Conservation (phyloP, 1,284 basidiomycete species). For the Sporisorium exsertum region DNA sequence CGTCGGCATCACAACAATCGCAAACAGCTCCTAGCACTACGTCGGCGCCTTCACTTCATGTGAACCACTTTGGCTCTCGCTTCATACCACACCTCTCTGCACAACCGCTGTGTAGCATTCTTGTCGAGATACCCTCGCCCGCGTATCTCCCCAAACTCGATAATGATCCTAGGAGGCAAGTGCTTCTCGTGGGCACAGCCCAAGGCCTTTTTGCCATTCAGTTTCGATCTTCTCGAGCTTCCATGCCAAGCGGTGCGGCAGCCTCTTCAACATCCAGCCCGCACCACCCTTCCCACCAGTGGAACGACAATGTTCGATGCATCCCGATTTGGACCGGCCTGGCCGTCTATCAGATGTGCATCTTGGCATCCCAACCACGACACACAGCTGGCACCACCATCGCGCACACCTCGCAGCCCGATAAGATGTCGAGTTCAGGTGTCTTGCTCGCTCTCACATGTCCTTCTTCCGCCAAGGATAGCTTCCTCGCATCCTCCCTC, state of each 20-base stretch:
- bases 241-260: background rate
- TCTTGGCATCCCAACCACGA: slow-evolving; percentile 36
- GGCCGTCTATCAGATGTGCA: slow-evolving; percentile 55
- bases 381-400: background rate
- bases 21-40: background rate
- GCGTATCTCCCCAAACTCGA: background rate
- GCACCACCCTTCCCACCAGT: slow-evolving; percentile 7
- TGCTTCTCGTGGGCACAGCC: slow-evolving; percentile 42
- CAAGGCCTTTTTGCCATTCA: slow-evolving; percentile 52
- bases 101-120: slow-evolving; percentile 53
- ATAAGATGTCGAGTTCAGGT: slow-evolving; percentile 14
- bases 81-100: slow-evolving; percentile 56
- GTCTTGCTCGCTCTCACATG: slow-evolving; percentile 55
- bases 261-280: background rate
- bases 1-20: background rate
- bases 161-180: slow-evolving; percentile 8
- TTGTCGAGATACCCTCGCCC: slow-evolving; percentile 33
- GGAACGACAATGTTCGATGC: slow-evolving; percentile 51
- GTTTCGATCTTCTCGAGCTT: slow-evolving; percentile 2
- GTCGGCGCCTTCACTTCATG: slow-evolving; percentile 38
- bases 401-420: background rate
- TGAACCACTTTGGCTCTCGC: slow-evolving; percentile 49
- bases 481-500: slow-evolving; percentile 27
- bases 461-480: slow-evolving; percentile 18
- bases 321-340: slow-evolving; percentile 51